A percentile compares a stretch with the other conserved stretches of the same genome.
Evolutionary conservation across 176 grass and related monocot genomes (phyloP).

Genomic region (Chrysopogon serrulatus): DNA sequence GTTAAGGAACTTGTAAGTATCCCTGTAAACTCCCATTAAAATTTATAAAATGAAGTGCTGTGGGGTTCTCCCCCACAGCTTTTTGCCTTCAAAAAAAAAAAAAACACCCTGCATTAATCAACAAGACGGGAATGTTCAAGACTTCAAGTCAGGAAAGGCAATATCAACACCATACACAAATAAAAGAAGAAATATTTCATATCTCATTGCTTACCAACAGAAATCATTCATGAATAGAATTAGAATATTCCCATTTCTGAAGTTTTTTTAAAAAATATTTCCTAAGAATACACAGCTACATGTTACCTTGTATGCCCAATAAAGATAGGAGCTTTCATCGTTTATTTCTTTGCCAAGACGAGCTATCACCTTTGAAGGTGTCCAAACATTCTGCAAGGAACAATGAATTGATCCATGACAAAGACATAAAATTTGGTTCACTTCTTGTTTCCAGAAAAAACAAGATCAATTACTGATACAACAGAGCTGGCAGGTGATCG

Average conservation of each 20-base stretch:
- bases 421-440: not conserved
- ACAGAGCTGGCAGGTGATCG: not conserved
- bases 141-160: not conserved
- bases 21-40: too few species aligned
- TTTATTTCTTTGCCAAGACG: conserved; percentile 97
- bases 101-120: not conserved
- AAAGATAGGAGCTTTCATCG: conserved; percentile 75
- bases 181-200: not conserved
- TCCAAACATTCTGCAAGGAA: conserved; percentile 72
- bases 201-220: not conserved
- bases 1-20: too few species aligned
- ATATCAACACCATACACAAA: not conserved
- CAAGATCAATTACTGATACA: not conserved
- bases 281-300: not conserved
- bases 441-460: not conserved
- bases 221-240: conserved; percentile 1
- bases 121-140: not conserved
- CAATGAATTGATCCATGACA: not conserved
- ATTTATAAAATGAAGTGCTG: too few species aligned
- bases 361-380: conserved; percentile 88
- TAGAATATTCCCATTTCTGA: not conserved
- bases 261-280: not conserved
- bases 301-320: conserved; percentile 87
- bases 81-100: too few species aligned
- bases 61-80: too few species aligned